Percentiles rank a stretch among this genome's conserved stretches.
phyloP scores from a whole-genome alignment of 306 rosid genomes.

The Cicer judaicum region DNA sequence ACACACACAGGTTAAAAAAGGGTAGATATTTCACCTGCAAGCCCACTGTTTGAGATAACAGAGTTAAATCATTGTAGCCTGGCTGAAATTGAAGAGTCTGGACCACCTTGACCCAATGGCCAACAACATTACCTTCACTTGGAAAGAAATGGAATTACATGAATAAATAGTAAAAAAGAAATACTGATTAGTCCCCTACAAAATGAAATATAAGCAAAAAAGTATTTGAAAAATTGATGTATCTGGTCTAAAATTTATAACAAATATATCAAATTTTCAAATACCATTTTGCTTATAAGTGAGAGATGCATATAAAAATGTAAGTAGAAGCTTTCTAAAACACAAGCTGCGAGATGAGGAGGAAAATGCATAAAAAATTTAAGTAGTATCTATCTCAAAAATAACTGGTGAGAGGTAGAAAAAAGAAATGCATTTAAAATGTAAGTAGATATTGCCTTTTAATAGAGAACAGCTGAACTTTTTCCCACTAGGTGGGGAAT shows the following conservation, averaged over 20 bases:
- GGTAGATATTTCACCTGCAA: constrained; percentile 71
- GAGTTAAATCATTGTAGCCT: constrained; percentile 78
- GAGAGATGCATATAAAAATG: constrained; percentile 8
- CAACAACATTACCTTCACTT: constrained; percentile 71
- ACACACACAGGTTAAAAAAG: constrained; percentile 32
- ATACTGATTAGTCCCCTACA: background rate
- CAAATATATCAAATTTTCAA: too few species aligned
- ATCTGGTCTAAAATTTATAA: too few species aligned
- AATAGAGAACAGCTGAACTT: background rate
- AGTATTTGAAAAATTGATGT: too few species aligned
- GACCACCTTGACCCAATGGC: constrained; percentile 77
- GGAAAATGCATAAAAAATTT: background rate
- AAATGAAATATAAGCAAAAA: too few species aligned
- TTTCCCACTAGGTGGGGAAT: background rate
- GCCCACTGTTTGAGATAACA: constrained; percentile 83
- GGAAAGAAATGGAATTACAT: constrained; percentile 44
- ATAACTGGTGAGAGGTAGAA: too few species aligned
- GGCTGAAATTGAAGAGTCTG: constrained; percentile 74
- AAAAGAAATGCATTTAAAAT: background rate
- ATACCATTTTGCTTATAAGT: too few species aligned
- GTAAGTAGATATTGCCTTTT: background rate
- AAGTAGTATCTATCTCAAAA: background rate
- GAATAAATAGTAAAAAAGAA: constrained; percentile 15
- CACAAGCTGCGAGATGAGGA: background rate
- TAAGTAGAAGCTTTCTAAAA: background rate